Base-by-base conservation (phyloP, 345 rosid species). In the Physaria fendleri region DNA sequence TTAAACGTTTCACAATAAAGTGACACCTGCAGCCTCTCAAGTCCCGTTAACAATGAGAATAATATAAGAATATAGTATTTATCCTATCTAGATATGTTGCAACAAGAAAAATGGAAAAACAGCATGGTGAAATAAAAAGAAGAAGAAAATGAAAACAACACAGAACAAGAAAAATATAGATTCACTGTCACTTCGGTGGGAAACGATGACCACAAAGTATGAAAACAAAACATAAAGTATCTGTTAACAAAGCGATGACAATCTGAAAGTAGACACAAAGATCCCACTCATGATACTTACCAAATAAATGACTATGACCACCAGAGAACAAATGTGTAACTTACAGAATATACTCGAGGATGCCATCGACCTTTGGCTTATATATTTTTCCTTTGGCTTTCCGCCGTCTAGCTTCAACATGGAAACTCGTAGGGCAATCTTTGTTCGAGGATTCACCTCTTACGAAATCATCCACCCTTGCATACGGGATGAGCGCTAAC, bases 261-360 rank as follows among this genome's bases (percentile, higher is more conserved):
- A 22, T n/a, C 1, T 41, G 38, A 39, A 29, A 40, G 27, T 6
- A 39, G 16, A 56, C 9, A 43, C 13, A 43, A 42, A 43, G 5
- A 28, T 39, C 16, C 18, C 40, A 50, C 1, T 3, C 38, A 59
- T 10, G 29, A 20, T 2, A 59, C 6, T 32, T 44, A 4, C 50
- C 29, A 29, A 5, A 30, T 6, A 59, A 16, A 32, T 43, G 52
- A 44, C 22, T 53, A 18, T 17, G 2, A 64, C 10, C 23, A 30
- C 11, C 12, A 53, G 51, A 69, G 18, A 63, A 14, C 15, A 6
- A 62, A 50, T 40, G 48, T 30, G 35, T 35, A 65, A 79, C 95
- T 77, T 89, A 93, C 95, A 93, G 64, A 58, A 89, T 93, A 32
- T 93, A 93, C 69, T 93, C 97, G 56, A 93, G 83, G 81, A 87